A percentile compares a stretch with the other conserved stretches of the same genome.
phyloP scores from a whole-genome alignment of 2,329 filamentous ascomycete genomes.

The Talaromyces sp. region DNA sequence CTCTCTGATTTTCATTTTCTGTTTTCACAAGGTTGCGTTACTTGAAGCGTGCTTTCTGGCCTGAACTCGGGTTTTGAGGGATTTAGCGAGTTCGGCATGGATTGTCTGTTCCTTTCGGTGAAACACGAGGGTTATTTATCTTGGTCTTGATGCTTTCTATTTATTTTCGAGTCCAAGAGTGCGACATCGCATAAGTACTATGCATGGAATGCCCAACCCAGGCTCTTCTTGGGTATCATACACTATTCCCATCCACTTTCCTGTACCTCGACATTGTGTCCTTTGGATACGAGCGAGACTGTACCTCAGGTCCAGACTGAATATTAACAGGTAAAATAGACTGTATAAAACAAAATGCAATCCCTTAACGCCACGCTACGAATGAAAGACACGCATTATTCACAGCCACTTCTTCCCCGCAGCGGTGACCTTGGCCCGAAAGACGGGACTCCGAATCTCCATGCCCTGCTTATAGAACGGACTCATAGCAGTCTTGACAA shows the following conservation, averaged over 20 bases:
- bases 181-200: neutral
- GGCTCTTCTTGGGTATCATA: slow-evolving; percentile 13
- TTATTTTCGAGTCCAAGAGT: neutral
- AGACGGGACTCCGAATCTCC: slow-evolving; percentile 83
- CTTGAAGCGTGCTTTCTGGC: neutral
- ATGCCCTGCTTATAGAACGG: slow-evolving; percentile 89
- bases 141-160: neutral
- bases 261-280: neutral
- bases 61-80: slow-evolving; percentile 1
- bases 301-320: neutral
- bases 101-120: neutral
- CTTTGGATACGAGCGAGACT: neutral
- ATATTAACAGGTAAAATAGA: neutral
- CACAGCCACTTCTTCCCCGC: slow-evolving; percentile 92
- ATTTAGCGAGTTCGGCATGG: slow-evolving; percentile 9
- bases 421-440: slow-evolving; percentile 76
- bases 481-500: slow-evolving; percentile 96
- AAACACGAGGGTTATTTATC: neutral
- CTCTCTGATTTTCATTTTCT: neutral
- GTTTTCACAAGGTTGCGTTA: neutral
- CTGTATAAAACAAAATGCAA: slow-evolving; percentile 5
- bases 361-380: slow-evolving; percentile 29
- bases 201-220: slow-evolving; percentile 3
- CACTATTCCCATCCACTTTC: neutral
- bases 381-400: slow-evolving; percentile 22